Evolutionary conservation across 2,329 filamentous ascomycete genomes (phyloP).

Genomic region (Calonectria ilicicola): DNA sequence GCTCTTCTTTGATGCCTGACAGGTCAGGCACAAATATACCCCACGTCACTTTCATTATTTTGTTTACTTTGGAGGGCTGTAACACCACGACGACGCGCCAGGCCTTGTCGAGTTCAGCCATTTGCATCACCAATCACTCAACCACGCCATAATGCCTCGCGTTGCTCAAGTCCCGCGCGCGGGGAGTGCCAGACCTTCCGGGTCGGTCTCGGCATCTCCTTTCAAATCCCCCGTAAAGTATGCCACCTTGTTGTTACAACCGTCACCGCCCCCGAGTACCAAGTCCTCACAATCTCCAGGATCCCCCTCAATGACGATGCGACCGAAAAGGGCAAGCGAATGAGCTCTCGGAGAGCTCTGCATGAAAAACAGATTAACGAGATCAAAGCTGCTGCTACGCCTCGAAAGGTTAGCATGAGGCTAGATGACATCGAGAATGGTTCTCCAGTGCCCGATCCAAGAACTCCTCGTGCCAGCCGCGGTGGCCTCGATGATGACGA

Average conservation of each 20-base stretch:
- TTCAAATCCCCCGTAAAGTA: constrained; percentile 71
- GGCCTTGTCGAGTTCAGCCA: constrained; percentile 36
- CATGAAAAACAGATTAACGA: constrained; percentile 94
- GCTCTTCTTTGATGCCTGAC: constrained; percentile 25
- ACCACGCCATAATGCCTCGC: constrained; percentile 63
- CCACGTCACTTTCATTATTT: constrained; percentile 42
- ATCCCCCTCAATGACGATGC: constrained; percentile 97
- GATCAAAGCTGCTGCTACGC: constrained; percentile 79
- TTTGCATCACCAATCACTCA: constrained; percentile 30
- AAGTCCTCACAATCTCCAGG: constrained; percentile 57
- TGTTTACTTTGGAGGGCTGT: constrained; percentile 46
- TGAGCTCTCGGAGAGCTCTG: constrained; percentile 87
- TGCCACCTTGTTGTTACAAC: neutral
- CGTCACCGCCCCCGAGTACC: constrained; percentile 17
- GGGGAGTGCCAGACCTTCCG: constrained; percentile 60
- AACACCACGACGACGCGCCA: constrained; percentile 44
- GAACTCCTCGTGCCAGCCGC: constrained; percentile 60
- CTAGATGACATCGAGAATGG: constrained; percentile 70
- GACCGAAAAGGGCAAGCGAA: constrained; percentile 88
- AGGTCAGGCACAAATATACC: constrained; percentile 26
- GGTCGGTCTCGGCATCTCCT: constrained; percentile 61
- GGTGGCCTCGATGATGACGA: constrained; percentile 61
- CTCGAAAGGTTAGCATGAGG: constrained; percentile 72
- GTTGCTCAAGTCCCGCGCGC: constrained; percentile 67
- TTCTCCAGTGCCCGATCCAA: constrained; percentile 66